Conservation (phyloP, 2,329 filamentous ascomycete genomes). For the Ceratocystis colombiana region DNA sequence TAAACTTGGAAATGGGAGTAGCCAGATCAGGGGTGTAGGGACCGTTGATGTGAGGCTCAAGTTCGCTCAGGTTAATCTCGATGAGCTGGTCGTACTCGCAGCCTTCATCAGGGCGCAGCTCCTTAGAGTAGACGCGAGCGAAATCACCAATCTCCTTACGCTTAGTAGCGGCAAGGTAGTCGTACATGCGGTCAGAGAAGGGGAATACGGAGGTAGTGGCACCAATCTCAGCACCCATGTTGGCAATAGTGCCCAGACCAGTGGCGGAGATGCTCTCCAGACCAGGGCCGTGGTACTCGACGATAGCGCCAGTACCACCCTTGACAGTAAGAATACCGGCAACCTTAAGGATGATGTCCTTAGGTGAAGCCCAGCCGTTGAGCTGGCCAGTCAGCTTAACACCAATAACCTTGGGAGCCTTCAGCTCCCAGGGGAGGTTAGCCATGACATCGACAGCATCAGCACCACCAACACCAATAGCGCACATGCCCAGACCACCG, state of each 20-base stretch:
- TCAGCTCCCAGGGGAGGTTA: conserved; percentile 92
- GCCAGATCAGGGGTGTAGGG: conserved; percentile 97
- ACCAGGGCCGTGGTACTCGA: conserved; percentile 65
- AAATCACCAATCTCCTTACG: conserved; percentile 84
- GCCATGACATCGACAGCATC: conserved; percentile 99
- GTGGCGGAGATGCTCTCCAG: conserved; percentile 58
- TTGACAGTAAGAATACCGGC: conserved; percentile 96
- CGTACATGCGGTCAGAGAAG: conserved; percentile 96
- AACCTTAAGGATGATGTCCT: conserved; percentile 93
- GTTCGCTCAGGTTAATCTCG: conserved; percentile 87
- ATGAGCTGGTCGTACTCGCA: conserved; percentile 93
- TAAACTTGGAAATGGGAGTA: conserved; percentile 96
- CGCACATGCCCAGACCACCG: conserved; percentile 88
- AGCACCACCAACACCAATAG: conserved; percentile 94
- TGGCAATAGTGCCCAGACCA: conserved; percentile 74
- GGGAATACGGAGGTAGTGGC: conserved; percentile 93
- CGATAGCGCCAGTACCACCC: conserved; percentile 87
- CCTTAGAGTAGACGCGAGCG: conserved; percentile 69
- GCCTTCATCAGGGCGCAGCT: conserved; percentile 78
- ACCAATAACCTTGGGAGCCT: conserved; percentile 95
- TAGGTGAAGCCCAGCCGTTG: conserved; percentile 84
- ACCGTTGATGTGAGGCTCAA: conserved; percentile 97
- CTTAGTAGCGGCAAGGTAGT: conserved; percentile 89
- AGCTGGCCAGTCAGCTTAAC: conserved; percentile 85
- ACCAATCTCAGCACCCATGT: conserved; percentile 65